Percentiles rank a stretch among this genome's conserved stretches.
phyloP scores from a whole-genome alignment of 768 basidiomycete species.

The Terana coerulea region DNA sequence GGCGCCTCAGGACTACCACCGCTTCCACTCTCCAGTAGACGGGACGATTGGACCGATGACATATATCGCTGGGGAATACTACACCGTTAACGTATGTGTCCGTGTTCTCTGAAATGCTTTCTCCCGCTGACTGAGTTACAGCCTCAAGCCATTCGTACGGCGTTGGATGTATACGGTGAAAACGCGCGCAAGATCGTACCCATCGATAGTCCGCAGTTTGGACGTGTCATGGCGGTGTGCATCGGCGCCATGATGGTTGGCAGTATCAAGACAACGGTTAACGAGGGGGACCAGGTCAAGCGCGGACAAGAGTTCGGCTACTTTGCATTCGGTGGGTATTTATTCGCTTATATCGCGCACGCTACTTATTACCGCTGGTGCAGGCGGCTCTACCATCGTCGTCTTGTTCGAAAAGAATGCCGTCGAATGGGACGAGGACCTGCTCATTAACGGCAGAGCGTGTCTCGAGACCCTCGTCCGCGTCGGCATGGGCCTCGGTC shows the following conservation, averaged over 20 bases:
- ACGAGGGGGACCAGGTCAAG: constrained; percentile 75
- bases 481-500: constrained; percentile 83
- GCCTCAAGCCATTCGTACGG: constrained; percentile 92
- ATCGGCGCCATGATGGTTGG: constrained; percentile 96
- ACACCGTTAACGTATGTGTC: constrained; percentile 84
- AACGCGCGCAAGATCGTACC: constrained; percentile 91
- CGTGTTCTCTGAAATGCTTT: no score
- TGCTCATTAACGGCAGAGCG: constrained; percentile 78
- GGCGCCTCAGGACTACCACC: constrained; percentile 94
- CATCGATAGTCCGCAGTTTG: constrained; percentile 87
- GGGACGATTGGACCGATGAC: constrained; percentile 81
- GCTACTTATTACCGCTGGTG: background rate
- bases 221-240: constrained; percentile 88
- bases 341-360: background rate
- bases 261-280: constrained; percentile 82
- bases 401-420: constrained; percentile 81
- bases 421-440: constrained; percentile 90
- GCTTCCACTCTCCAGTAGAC: constrained; percentile 87
- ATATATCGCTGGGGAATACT: constrained; percentile 87
- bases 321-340: constrained; percentile 82
- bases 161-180: constrained; percentile 91
- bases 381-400: constrained; percentile 92
- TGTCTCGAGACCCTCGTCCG: constrained; percentile 89
- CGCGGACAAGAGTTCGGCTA: constrained; percentile 91
- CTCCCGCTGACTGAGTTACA: constrained; percentile 28